Evolutionary conservation across 768 basidiomycete genomes (phyloP).

Genomic region (Leccinum uliginosum): DNA sequence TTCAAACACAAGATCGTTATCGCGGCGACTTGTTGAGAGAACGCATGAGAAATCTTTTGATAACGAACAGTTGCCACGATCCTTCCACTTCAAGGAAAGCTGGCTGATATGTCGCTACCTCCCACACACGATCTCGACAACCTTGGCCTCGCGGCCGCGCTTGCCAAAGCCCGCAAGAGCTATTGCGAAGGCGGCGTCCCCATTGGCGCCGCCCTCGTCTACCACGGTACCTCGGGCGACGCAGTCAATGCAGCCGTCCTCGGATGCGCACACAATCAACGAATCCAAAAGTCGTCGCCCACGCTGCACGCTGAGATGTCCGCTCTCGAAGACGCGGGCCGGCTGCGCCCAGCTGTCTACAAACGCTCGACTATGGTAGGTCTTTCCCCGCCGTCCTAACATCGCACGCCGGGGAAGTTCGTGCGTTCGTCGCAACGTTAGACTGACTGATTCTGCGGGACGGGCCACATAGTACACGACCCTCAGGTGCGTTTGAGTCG

Average conservation of each 20-base stretch:
- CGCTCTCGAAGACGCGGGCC: conserved; percentile 50
- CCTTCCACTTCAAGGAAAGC: not conserved
- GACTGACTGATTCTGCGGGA: not conserved
- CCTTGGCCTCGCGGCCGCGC: conserved; percentile 31
- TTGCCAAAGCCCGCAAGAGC: conserved; percentile 43
- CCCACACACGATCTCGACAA: conserved; percentile 17
- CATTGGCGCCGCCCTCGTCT: conserved; percentile 52
- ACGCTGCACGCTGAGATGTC: conserved; percentile 48
- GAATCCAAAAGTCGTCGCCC: conserved; percentile 41
- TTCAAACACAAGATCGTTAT: not conserved
- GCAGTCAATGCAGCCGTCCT: conserved; percentile 26
- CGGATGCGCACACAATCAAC: conserved; percentile 41
- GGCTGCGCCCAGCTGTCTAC: conserved; percentile 43
- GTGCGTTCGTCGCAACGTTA: not conserved
- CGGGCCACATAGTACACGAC: conserved; percentile 33
- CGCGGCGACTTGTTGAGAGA: not conserved
- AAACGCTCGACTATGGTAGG: conserved; percentile 47
- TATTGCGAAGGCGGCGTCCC: conserved; percentile 55
- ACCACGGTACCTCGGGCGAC: conserved; percentile 16
- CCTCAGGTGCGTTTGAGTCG: conserved; percentile 25
- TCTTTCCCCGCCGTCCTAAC: not conserved
- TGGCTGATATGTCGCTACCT: not conserved
- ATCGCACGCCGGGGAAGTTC: not conserved
- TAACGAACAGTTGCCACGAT: not conserved
- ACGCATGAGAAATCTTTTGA: not conserved